phyloP scores from a whole-genome alignment of 345 rosid genomes.

The Hibiscus mutabilis region DNA sequence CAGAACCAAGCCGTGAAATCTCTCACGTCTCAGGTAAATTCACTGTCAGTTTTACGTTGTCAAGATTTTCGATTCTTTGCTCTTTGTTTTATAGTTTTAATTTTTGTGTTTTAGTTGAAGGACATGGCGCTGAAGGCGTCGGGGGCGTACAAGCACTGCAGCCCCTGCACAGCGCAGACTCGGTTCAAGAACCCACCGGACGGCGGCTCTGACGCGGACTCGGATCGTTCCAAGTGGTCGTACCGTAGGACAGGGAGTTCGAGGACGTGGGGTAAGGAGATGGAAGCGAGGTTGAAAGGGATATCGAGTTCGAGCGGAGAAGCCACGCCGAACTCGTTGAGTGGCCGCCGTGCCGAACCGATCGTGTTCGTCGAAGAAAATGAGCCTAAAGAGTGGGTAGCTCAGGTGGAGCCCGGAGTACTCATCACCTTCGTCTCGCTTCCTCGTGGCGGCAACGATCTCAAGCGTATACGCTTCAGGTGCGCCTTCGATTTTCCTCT shows the following conservation, averaged over 20 bases:
- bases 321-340: conserved; percentile 57
- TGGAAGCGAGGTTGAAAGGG: conserved; percentile 77
- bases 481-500: conserved; percentile 3
- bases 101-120: conserved; percentile 46
- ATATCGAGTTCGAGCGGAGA: conserved; percentile 58
- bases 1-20: conserved; percentile 50
- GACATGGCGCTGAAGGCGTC: conserved; percentile 93
- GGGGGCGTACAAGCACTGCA: conserved; percentile 81
- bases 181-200: conserved; percentile 32
- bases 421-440: conserved; percentile 85
- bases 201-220: conserved; percentile 58
- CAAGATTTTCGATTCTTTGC: neutral
- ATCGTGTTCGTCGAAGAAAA: conserved; percentile 69
- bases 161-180: conserved; percentile 61
- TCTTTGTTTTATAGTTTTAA: neutral
- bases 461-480: conserved; percentile 92
- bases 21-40: conserved; percentile 69
- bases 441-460: conserved; percentile 94
- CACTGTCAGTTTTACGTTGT: neutral
- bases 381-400: conserved; percentile 93
- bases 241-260: conserved; percentile 79
- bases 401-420: conserved; percentile 97
- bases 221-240: conserved; percentile 63
- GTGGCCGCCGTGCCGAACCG: conserved; percentile 64
- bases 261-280: conserved; percentile 71